Evolutionary conservation across 2,329 filamentous ascomycete species (phyloP), one percentile per base, ranked within the genome.

Genomic region (Phaeosphaeria sp.): DNA sequence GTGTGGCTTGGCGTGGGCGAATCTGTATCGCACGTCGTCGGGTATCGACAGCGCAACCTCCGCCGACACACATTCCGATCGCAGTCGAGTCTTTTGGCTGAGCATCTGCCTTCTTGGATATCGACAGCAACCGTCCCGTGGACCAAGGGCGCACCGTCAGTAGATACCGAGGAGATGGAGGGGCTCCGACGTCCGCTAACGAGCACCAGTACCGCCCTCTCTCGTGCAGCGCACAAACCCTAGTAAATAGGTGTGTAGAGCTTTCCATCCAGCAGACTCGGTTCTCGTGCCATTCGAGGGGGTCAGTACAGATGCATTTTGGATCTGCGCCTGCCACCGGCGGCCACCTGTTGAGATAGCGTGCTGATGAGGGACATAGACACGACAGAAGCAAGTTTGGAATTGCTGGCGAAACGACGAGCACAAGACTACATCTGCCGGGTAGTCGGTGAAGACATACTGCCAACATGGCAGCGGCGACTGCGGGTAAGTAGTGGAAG

Each of bases 391-490:
- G 52, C 39, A 41, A 50, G 43, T 27, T 52, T 62, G 55, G 54
- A 47, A 58, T 55, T 63, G 59, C 56, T 48, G 43, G 62, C 57
- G 55, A 62, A 52, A 51, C 47, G 46, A 58, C 55, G 50, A 48
- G 42, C 27, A 48, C 54, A 60, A 33, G 58, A 50, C 59, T 44
- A 52, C n/a, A n/a, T 50, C 62, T 46, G 61, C 59, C 59, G 60
- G 66, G 60, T 58, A 64, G 62, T 62, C 55, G 60, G 62, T 46
- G 58, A 56, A 65, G 64, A 54, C 70, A 54, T 48, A 52, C 65
- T 64, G 70, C 69, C 66, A 73, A 54, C 53, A 78, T 78, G 76
- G 76, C 75, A 75, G 74, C 75, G 66, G 73, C 74, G 65, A 77
- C 76, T 72, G 76, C 74, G 68, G 75, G 76, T 78, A 72, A 72